These are phyloP conservation scores for Logfia minima DNA, from an alignment of 129 eudicot genomes.

Conservation along the genomic window DNA sequence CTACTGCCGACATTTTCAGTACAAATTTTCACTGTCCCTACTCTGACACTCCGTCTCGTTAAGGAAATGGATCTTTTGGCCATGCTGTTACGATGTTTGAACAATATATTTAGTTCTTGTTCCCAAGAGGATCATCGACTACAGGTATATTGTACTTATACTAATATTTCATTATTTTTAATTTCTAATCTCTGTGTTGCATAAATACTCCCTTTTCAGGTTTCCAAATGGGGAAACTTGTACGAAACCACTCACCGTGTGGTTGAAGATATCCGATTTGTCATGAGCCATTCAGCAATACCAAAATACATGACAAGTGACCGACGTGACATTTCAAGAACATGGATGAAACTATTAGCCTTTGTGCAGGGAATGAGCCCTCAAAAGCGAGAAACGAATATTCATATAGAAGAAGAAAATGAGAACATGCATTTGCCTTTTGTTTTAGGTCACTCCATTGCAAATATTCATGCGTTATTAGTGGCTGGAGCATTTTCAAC, in stretches of 20 bases:
- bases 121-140: constrained; percentile 75
- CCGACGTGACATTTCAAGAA: constrained; percentile 57
- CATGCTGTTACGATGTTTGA: constrained; percentile 72
- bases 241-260: constrained; percentile 86
- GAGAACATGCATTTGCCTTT: constrained; percentile 83
- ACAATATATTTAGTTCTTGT: constrained; percentile 59
- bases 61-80: constrained; percentile 85
- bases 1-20: constrained; percentile 85
- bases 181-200: not conserved
- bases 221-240: constrained; percentile 69
- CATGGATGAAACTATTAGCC: constrained; percentile 83
- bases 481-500: constrained; percentile 85
- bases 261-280: constrained; percentile 87
- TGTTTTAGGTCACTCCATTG: constrained; percentile 69
- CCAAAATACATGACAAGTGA: constrained; percentile 68
- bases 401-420: constrained; percentile 87
- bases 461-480: constrained; percentile 69
- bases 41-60: constrained; percentile 87
- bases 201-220: constrained; percentile 45
- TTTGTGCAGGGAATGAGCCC: constrained; percentile 97
- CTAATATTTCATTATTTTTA: not conserved
- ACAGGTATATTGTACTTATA: constrained; percentile 49
- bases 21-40: constrained; percentile 92
- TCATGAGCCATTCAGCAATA: constrained; percentile 81
- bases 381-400: constrained; percentile 82